A percentile compares a stretch with the other conserved stretches of the same genome.
Conservation (phyloP, 257 asterid species). For the Henckelia pumila region DNA sequence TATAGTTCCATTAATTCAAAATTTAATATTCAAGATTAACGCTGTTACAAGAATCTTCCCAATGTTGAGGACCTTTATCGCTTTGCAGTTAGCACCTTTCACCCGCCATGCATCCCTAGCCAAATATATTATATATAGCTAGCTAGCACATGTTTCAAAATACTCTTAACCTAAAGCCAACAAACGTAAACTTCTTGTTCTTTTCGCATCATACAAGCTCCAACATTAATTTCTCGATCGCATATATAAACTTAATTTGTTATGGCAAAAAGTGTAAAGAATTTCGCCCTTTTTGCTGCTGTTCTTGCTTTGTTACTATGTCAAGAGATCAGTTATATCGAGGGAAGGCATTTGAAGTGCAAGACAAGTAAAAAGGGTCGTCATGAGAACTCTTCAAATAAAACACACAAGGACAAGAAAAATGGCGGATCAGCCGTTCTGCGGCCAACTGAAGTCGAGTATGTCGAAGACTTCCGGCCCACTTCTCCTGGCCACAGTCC, state of each 20-base stretch:
- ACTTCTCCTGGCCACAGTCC: slow-evolving; percentile 42
- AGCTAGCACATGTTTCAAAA: slow-evolving; percentile 5
- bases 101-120: not conserved
- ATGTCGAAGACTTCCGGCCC: slow-evolving; percentile 36
- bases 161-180: not conserved
- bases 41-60: slow-evolving; percentile 20
- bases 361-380: slow-evolving; percentile 23
- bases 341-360: slow-evolving; percentile 31
- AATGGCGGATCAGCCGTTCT: not conserved
- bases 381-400: slow-evolving; percentile 18
- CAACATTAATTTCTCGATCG: not conserved
- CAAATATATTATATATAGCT: slow-evolving; percentile 3
- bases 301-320: slow-evolving; percentile 22
- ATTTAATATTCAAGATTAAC: no score
- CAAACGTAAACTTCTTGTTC: not conserved
- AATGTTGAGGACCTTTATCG: slow-evolving; percentile 13
- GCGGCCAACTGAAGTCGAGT: slow-evolving; percentile 9
- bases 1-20: no score
- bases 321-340: slow-evolving; percentile 26
- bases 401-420: not conserved
- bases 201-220: not conserved
- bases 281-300: slow-evolving; percentile 5
- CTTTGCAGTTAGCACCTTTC: not conserved
- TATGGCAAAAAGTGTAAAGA: slow-evolving; percentile 26
- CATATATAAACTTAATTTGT: not conserved